These are phyloP conservation scores for Cornus kousa DNA, from an alignment of 148 eudicot genomes.

Conservation along the genomic window DNA sequence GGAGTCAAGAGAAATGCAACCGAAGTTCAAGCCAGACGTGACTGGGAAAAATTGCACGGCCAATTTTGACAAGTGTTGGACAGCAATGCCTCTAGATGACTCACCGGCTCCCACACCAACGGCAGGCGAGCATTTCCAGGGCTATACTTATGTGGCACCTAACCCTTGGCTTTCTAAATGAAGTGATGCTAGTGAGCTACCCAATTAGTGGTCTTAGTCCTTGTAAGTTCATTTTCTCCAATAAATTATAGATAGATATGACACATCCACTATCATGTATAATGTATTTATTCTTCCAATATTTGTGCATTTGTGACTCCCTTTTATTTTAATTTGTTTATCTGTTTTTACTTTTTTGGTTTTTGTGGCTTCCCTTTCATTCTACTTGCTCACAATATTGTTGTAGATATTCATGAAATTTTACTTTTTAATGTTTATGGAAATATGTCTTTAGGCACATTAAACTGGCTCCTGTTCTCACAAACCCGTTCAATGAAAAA, in stretches of 20 bases:
- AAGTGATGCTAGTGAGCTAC: background rate
- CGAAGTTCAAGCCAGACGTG: slow-evolving; percentile 88
- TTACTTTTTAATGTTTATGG: background rate
- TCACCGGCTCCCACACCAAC: slow-evolving; percentile 89
- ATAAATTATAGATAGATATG: background rate
- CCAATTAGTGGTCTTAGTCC: background rate
- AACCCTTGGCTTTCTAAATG: slow-evolving; percentile 68
- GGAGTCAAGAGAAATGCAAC: slow-evolving; percentile 61
- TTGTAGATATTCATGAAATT: background rate
- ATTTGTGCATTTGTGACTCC: slow-evolving; percentile 5
- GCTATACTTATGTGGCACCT: slow-evolving; percentile 80
- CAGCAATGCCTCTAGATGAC: slow-evolving; percentile 81
- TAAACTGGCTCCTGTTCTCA: background rate
- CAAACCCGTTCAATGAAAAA: background rate
- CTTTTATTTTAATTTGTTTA: background rate
- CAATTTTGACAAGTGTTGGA: slow-evolving; percentile 89
- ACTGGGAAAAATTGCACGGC: slow-evolving; percentile 78
- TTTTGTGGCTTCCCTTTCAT: background rate
- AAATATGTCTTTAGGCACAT: background rate
- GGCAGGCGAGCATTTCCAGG: slow-evolving; percentile 62
- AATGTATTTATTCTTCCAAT: background rate
- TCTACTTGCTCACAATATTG: background rate
- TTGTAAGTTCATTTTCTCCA: background rate
- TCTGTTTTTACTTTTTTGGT: background rate
- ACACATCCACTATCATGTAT: background rate